Conservation (phyloP, 768 basidiomycete species). For the Coprinopsis strossmayeri region DNA sequence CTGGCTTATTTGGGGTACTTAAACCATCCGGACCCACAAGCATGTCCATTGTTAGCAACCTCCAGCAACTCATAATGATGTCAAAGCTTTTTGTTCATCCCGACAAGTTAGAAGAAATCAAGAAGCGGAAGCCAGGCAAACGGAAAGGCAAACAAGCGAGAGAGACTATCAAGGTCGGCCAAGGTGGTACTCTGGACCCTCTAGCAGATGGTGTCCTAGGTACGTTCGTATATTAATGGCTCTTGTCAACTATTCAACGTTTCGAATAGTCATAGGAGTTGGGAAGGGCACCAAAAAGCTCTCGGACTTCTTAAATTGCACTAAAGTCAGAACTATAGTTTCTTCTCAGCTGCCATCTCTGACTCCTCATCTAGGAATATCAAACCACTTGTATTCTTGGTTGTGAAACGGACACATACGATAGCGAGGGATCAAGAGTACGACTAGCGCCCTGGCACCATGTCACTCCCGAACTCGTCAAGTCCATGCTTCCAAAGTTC, state of each 20-base stretch:
- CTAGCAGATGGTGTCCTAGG: conserved; percentile 93
- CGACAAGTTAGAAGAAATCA: conserved; percentile 45
- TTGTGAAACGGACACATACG: conserved; percentile 92
- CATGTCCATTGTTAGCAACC: conserved; percentile 81
- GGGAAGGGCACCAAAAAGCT: conserved; percentile 88
- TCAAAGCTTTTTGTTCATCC: conserved; percentile 77
- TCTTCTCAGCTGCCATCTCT: background rate
- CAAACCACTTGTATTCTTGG: conserved; percentile 86
- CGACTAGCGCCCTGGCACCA: conserved; percentile 75
- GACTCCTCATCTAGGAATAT: conserved; percentile 62
- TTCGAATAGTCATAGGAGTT: conserved; percentile 70
- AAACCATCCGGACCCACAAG: conserved; percentile 94
- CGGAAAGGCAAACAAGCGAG: conserved; percentile 37
- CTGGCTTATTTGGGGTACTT: conserved; percentile 77
- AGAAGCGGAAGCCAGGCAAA: conserved; percentile 37
- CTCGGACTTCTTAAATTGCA: conserved; percentile 75
- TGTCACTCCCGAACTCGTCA: conserved; percentile 72
- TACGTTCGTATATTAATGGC: conserved; percentile 25
- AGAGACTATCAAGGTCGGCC: conserved; percentile 73
- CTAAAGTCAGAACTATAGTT: conserved; percentile 55
- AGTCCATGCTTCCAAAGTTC: conserved; percentile 64
- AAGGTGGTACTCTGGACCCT: conserved; percentile 95
- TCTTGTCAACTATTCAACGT: conserved; percentile 1
- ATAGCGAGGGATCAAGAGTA: conserved; percentile 81
- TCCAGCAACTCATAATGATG: conserved; percentile 71